A percentile compares a stretch with the other conserved stretches of the same genome.
Conservation (phyloP, 2,329 filamentous ascomycete species). For the Alternaria atra region DNA sequence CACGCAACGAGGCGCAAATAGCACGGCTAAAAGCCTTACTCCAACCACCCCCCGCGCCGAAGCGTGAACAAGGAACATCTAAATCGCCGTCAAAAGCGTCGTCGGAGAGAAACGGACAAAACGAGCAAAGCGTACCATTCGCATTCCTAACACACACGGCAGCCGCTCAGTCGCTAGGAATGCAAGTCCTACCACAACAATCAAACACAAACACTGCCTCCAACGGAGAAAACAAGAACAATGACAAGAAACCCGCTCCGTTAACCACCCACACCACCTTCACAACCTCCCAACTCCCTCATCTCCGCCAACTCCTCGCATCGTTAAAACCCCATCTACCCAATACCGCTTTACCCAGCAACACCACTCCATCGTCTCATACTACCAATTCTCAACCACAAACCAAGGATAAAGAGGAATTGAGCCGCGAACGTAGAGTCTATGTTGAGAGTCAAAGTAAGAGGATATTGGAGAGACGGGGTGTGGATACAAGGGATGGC, state of each 20-base stretch:
- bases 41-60: slow-evolving; percentile 21
- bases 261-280: slow-evolving; percentile 79
- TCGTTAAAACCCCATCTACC: slow-evolving; percentile 71
- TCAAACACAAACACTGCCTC: slow-evolving; percentile 23
- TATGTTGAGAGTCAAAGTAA: slow-evolving; percentile 86
- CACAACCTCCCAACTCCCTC: slow-evolving; percentile 81
- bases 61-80: slow-evolving; percentile 31
- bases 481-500: slow-evolving; percentile 64
- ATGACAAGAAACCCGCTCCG: slow-evolving; percentile 48
- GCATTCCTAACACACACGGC: slow-evolving; percentile 65
- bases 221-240: neutral
- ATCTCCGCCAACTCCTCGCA: slow-evolving; percentile 75
- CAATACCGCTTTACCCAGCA: slow-evolving; percentile 44
- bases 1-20: slow-evolving; percentile 76
- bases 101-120: neutral
- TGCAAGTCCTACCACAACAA: slow-evolving; percentile 49
- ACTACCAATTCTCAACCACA: neutral
- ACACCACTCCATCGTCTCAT: slow-evolving; percentile 18
- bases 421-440: slow-evolving; percentile 74
- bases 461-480: slow-evolving; percentile 77
- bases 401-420: slow-evolving; percentile 51
- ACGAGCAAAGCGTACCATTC: slow-evolving; percentile 47
- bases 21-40: slow-evolving; percentile 69
- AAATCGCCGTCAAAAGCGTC: slow-evolving; percentile 24
- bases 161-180: slow-evolving; percentile 57